Percentiles rank a stretch among this genome's conserved stretches.
Conservation (phyloP, 371 early-diverging fungal genomes). For the Rhizopus sp. region DNA sequence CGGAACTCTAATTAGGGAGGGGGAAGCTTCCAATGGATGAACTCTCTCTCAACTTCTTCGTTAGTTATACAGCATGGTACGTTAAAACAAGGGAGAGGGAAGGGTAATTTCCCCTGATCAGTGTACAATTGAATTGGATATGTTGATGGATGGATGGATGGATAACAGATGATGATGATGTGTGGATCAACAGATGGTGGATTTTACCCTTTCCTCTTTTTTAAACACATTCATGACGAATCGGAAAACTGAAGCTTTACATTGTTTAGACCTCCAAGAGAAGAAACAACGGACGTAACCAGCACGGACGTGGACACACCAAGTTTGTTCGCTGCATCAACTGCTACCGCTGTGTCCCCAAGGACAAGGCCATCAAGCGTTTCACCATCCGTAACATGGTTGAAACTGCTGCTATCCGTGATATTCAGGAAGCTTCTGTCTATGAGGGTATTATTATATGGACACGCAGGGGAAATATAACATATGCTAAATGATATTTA, state of each 20-base stretch:
- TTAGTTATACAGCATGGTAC: conserved; percentile 33
- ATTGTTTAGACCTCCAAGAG: conserved; percentile 12
- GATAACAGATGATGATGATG: conserved; percentile 1
- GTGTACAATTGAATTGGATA: neutral
- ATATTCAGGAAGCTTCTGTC: conserved; percentile 95
- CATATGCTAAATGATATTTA: neutral
- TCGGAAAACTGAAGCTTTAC: neutral
- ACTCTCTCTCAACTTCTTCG: conserved; percentile 39
- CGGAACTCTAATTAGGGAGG: conserved; percentile 1
- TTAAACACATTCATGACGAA: neutral
- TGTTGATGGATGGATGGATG: conserved; percentile 8
- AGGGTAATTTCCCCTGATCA: neutral
- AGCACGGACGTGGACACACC: conserved; percentile 98
- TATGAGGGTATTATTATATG: conserved; percentile 69
- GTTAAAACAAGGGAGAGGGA: conserved; percentile 6
- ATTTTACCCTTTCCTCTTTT: neutral
- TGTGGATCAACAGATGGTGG: neutral
- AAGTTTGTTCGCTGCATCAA: conserved; percentile 97
- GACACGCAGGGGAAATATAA: neutral
- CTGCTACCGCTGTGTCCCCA: conserved; percentile 97
- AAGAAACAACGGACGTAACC: conserved; percentile 82
- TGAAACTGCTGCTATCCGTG: conserved; percentile 97
- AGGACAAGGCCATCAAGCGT: conserved; percentile 99
- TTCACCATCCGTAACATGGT: conserved; percentile 98
- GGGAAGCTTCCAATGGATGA: conserved; percentile 4